Base-by-base conservation (phyloP, 2,329 filamentous ascomycete genomes). In the Monilinia fructigena region DNA sequence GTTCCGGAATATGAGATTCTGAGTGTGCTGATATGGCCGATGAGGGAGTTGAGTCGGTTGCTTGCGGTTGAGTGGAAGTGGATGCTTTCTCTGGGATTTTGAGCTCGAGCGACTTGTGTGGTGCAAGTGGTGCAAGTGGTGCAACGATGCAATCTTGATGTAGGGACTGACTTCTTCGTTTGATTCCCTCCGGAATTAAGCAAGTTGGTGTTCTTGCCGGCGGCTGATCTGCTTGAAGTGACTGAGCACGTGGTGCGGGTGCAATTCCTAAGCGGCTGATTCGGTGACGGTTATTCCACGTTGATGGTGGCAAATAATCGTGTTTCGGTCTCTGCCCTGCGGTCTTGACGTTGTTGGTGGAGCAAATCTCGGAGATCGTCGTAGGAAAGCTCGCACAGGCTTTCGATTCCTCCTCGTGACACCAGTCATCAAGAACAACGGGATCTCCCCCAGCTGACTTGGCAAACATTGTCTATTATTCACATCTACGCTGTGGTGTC, bases 381-480 rank as follows among this genome's bases (percentile, higher is more conserved):
- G 14, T 61, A 0, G 45, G 20, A 26, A 38, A 3, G 12, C 14
- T 26, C 28, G 31, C n/a, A 16, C 31, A 55, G 53, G 31, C 11
- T n/a, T 38, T 55, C 16, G 53, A 35, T n/a, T 38, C 2, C 45
- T 50, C 3, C 23, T 11, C 8, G 10, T 5, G n/a, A 38, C 47
- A 38, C 58, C 58, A 50, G 58, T 45, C 1, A 61, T 16, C 31
- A 61, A 61, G 26, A 45, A 61, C 20, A 61, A 20, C 4, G 58
- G 58, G 6, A 38, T 8, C 20, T 28, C 58, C 0, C 8, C n/a
- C 6, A 45, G 31, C 26, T 38, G 58, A 26, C 58, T 61, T 23
- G 58, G 12, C 31, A 61, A 61, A 12, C 8, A 28, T 38, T 61
- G 7, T 61, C 58, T 28, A 26, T 50, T 38, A 12, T 26, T 40